Conservation (phyloP, 2,329 filamentous ascomycete genomes). For the Alternaria solani region DNA sequence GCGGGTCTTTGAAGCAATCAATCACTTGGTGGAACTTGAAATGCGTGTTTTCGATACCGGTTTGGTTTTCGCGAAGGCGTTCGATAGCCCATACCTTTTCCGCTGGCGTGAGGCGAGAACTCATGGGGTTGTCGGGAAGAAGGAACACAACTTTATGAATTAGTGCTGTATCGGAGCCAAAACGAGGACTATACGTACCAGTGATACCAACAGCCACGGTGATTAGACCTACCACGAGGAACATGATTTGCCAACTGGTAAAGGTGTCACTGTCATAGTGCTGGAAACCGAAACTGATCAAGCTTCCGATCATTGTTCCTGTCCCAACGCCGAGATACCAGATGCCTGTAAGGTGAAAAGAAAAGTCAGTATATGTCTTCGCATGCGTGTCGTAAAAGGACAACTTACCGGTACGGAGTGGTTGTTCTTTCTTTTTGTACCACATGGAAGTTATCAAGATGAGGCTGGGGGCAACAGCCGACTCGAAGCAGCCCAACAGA, state of each 20-base stretch:
- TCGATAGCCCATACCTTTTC: slow-evolving; percentile 46
- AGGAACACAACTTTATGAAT: slow-evolving; percentile 56
- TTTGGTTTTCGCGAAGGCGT: slow-evolving; percentile 57
- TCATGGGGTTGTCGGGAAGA: slow-evolving; percentile 59
- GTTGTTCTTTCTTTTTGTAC: slow-evolving; percentile 70
- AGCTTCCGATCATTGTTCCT: slow-evolving; percentile 65
- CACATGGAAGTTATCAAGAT: slow-evolving; percentile 73
- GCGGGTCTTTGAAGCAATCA: slow-evolving; percentile 57
- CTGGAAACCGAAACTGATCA: slow-evolving; percentile 68
- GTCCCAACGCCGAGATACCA: slow-evolving; percentile 51
- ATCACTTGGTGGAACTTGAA: slow-evolving; percentile 56
- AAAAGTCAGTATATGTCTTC: not conserved
- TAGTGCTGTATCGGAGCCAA: not conserved
- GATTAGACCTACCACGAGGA: slow-evolving; percentile 63
- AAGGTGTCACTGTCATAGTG: slow-evolving; percentile 60
- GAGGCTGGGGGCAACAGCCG: slow-evolving; percentile 59
- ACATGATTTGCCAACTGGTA: slow-evolving; percentile 71
- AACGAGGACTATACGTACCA: not conserved
- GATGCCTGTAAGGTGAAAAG: slow-evolving; percentile 10
- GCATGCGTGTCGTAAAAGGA: not conserved
- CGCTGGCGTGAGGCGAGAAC: slow-evolving; percentile 25
- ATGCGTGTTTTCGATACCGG: slow-evolving; percentile 60
- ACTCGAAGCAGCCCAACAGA: slow-evolving; percentile 63
- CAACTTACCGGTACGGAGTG: slow-evolving; percentile 56
- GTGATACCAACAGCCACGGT: slow-evolving; percentile 44